Evolutionary conservation across 768 basidiomycete species (phyloP), one percentile per base, ranked within the genome.

Genomic region (Psilocybe sp.): DNA sequence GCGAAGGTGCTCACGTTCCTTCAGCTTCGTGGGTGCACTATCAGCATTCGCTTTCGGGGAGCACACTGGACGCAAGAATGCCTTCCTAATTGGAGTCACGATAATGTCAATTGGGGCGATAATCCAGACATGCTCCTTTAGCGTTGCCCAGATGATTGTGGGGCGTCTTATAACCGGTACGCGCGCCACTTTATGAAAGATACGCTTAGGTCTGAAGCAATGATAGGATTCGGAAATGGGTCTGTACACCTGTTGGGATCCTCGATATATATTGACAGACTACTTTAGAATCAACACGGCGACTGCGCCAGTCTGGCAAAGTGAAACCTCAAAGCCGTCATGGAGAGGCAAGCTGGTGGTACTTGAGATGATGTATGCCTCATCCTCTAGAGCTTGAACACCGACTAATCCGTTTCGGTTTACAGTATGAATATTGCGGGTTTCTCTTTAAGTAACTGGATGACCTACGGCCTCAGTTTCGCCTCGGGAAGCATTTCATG

Each of bases 101-200:
- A 64, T 81, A 50, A 80, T 81, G 76, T 74, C 76, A 14, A 66
- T 77, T 43, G 80, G 80, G 15, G 78, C 78, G 2, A 68, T 79
- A 43, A 60, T 81, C 15, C 80, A 81, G 57, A 64, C 75, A 5
- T 72, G 68, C 38, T 57, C 77, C 31, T 77, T 71, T 49, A 70
- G 69, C 14, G 68, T 75, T 12, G 54, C 72, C 7, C 76, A 77
- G 33, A 73, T 78, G 71, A 76, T 79, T n/a, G 69, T 76, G 1
- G 74, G 73, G 14, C 66, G 77, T 3, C 43, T 79, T 4, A 65
- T 79, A 5, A 79, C 76, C 47, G 76, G 76, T 74, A 15, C 5
- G 56, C 40, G 47, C 43, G 10, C 37, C 50, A 20, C 44, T 33
- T 40, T 43, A 34, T 32, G 5, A 14, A 11, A 14, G 33, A 32